Evolutionary conservation across 1,284 basidiomycete genomes (phyloP).

Genomic region (Pterula multifida): DNA sequence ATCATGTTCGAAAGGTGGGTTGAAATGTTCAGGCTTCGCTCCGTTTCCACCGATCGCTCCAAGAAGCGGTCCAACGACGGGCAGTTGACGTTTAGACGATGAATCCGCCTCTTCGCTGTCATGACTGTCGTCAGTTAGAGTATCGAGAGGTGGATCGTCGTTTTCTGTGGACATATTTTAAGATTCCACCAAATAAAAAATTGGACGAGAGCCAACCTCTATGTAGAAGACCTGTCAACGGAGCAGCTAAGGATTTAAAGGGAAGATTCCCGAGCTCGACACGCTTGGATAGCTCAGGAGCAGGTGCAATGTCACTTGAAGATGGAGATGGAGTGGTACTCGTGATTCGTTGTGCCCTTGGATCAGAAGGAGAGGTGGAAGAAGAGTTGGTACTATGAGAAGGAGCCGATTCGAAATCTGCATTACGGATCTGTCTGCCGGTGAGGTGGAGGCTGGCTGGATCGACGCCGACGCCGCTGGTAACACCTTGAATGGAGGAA

Average conservation of each 20-base stretch:
- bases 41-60: neutral
- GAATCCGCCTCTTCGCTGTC: too few relatives aligned
- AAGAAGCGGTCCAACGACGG: neutral
- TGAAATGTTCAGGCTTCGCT: neutral
- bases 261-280: neutral
- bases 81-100: neutral
- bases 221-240: too few relatives aligned
- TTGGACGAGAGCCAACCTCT: too few relatives aligned
- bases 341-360: neutral
- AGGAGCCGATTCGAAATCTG: neutral
- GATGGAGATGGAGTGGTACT: neutral
- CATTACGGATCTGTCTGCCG: neutral
- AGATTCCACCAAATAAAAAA: too few relatives aligned
- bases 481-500: neutral
- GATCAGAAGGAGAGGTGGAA: neutral
- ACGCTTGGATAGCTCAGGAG: neutral
- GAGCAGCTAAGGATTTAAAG: too few relatives aligned
- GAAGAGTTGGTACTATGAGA: neutral
- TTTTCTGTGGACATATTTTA: too few relatives aligned
- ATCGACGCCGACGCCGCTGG: conserved; percentile 1
- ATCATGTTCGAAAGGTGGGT: neutral
- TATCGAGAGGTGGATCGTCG: too few relatives aligned
- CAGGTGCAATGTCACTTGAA: neutral
- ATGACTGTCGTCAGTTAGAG: too few relatives aligned
- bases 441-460: neutral